These are phyloP conservation scores for Silene noctiflora DNA, from an alignment of 179 eudicot genomes.

Conservation along the genomic window DNA sequence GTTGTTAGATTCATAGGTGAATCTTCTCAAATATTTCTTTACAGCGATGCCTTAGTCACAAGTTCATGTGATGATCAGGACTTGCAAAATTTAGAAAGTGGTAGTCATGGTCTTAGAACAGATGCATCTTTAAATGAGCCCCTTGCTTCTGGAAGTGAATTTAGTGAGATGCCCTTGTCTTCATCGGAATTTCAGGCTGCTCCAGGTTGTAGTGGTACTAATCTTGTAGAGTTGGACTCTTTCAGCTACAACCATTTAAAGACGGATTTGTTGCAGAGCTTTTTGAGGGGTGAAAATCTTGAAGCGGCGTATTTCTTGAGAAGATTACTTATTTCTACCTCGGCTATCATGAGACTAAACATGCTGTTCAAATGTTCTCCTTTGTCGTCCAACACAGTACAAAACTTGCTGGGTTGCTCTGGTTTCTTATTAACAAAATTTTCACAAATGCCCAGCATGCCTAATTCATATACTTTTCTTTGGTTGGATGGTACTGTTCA, in stretches of 20 bases:
- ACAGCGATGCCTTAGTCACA: constrained; percentile 24
- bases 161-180: too few relatives aligned
- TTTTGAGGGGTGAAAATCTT: constrained; percentile 56
- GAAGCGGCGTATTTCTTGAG: constrained; percentile 65
- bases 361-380: constrained; percentile 45
- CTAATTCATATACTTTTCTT: constrained; percentile 41
- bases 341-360: constrained; percentile 67
- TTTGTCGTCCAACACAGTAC: constrained; percentile 40
- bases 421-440: constrained; percentile 53
- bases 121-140: too few relatives aligned
- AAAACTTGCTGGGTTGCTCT: constrained; percentile 50
- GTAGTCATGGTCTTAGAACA: constrained; percentile 16
- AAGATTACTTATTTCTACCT: constrained; percentile 63
- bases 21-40: constrained; percentile 25
- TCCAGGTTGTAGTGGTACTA: too few relatives aligned
- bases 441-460: constrained; percentile 36
- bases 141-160: too few relatives aligned
- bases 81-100: constrained; percentile 19
- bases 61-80: constrained; percentile 23
- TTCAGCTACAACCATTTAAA: constrained; percentile 32
- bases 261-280: constrained; percentile 43
- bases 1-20: constrained; percentile 38
- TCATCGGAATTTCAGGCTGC: too few relatives aligned
- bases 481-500: constrained; percentile 70
- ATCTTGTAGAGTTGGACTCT: constrained; percentile 34